Evolutionary conservation across 331 rosid genomes (phyloP).

Genomic region (Rhamnella rubrinervis): DNA sequence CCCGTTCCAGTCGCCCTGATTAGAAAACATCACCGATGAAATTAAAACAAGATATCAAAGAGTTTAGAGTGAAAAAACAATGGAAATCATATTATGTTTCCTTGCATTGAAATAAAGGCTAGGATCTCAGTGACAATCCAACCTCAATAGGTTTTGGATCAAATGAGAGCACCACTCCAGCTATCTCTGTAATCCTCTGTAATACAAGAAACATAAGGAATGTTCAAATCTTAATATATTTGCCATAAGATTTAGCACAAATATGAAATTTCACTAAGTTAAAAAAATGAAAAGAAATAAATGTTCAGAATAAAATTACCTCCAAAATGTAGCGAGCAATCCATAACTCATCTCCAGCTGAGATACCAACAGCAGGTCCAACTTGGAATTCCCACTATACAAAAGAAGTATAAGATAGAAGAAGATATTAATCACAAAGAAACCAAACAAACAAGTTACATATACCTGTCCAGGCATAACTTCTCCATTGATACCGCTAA

Average conservation of each 20-base stretch:
- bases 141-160: slow-evolving; percentile 70
- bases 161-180: slow-evolving; percentile 73
- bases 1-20: slow-evolving; percentile 95
- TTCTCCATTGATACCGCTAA: slow-evolving; percentile 89
- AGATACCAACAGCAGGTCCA: slow-evolving; percentile 84
- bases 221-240: too few species aligned
- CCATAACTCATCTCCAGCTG: slow-evolving; percentile 89
- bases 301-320: too few species aligned
- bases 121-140: neutral
- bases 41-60: too few species aligned
- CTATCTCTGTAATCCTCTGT: slow-evolving; percentile 90
- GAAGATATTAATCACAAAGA: too few species aligned
- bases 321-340: slow-evolving; percentile 86
- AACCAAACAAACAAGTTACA: neutral
- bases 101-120: too few species aligned
- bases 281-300: too few species aligned
- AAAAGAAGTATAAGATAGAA: neutral
- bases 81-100: too few species aligned
- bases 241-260: too few species aligned
- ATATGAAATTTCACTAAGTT: too few species aligned
- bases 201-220: too few species aligned
- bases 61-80: too few species aligned
- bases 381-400: slow-evolving; percentile 96
- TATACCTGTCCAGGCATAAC: slow-evolving; percentile 94
- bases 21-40: too few species aligned